Evolutionary conservation across 1,284 basidiomycete genomes (phyloP).

Genomic region (Moniliophthora roreri): DNA sequence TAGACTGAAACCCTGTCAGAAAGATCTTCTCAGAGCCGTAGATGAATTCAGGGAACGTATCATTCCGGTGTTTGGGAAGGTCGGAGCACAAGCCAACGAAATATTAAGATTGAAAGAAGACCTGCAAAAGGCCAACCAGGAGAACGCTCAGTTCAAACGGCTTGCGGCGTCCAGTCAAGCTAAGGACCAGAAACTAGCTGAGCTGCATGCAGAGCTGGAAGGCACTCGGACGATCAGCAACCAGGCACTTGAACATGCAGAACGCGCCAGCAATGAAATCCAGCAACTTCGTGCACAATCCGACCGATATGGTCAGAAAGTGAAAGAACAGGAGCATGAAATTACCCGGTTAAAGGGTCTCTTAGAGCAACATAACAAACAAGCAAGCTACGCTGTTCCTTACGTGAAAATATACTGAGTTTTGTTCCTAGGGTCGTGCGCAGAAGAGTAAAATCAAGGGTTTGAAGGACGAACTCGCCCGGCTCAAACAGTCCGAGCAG

Average conservation of each 20-base stretch:
- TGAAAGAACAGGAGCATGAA: conserved; percentile 1
- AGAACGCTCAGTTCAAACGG: conserved; percentile 10
- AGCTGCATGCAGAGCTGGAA: conserved; percentile 14
- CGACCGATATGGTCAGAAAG: neutral
- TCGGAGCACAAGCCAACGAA: conserved; percentile 2
- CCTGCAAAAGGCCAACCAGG: neutral
- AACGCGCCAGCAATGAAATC: conserved; percentile 9
- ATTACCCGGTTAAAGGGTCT: conserved; percentile 10
- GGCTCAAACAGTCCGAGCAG: conserved; percentile 2
- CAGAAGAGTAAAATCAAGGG: conserved; percentile 7
- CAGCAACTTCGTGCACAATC: conserved; percentile 3
- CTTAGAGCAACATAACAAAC: conserved; percentile 16
- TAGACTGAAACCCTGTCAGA: neutral
- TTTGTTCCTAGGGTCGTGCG: conserved; percentile 7
- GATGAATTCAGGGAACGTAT: conserved; percentile 37
- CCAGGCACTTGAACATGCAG: conserved; percentile 8
- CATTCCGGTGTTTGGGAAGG: conserved; percentile 29
- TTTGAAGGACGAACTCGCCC: conserved; percentile 3
- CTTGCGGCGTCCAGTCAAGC: conserved; percentile 9
- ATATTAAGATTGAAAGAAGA: neutral
- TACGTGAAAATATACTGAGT: neutral
- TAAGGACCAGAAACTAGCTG: conserved; percentile 12
- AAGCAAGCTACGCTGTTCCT: conserved; percentile 8
- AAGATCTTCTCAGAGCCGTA: conserved; percentile 22
- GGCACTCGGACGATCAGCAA: conserved; percentile 2